Conservation (phyloP, 495 filamentous ascomycete genomes). For the Aspergillus affinis region DNA sequence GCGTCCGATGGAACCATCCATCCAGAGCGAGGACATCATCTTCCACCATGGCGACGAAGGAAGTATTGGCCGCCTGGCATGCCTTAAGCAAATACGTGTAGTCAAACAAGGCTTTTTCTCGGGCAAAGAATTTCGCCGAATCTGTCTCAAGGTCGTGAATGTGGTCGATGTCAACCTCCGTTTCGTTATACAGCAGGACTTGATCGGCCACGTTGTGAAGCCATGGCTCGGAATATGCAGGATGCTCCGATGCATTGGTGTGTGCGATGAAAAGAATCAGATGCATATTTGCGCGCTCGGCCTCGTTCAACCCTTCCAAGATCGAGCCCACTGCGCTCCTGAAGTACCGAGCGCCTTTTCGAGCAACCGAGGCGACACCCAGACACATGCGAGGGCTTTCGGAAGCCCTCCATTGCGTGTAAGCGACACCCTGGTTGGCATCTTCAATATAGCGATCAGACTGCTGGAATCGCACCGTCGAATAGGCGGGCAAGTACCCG, state of each 20-base stretch:
- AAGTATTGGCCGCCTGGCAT: conserved; percentile 36
- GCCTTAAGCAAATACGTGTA: conserved; percentile 45
- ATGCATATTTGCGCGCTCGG: conserved; percentile 43
- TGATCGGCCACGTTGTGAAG: conserved; percentile 42
- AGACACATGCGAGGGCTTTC: conserved; percentile 19
- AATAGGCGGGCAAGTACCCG: conserved; percentile 33
- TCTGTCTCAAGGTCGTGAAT: conserved; percentile 17
- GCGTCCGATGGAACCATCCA: conserved; percentile 50
- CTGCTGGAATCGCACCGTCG: conserved; percentile 27
- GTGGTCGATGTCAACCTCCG: conserved; percentile 22
- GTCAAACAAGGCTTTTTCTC: conserved; percentile 42
- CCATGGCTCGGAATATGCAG: conserved; percentile 46
- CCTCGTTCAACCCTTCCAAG: conserved; percentile 40
- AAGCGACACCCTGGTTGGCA: conserved; percentile 3
- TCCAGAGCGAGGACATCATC: conserved; percentile 52
- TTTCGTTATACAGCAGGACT: conserved; percentile 44
- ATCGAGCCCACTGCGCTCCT: conserved; percentile 47
- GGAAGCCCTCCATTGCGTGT: background rate
- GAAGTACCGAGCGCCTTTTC: conserved; percentile 38
- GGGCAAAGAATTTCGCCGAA: conserved; percentile 13
- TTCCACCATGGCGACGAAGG: conserved; percentile 50
- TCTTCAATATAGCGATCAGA: conserved; percentile 28
- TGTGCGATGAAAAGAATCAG: conserved; percentile 52
- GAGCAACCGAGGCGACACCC: conserved; percentile 21
- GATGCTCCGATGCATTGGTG: conserved; percentile 43